Evolutionary conservation across 352 stramenopile species (phyloP), one percentile per base, ranked within the genome.

Genomic region (Phytophthora meadii): DNA sequence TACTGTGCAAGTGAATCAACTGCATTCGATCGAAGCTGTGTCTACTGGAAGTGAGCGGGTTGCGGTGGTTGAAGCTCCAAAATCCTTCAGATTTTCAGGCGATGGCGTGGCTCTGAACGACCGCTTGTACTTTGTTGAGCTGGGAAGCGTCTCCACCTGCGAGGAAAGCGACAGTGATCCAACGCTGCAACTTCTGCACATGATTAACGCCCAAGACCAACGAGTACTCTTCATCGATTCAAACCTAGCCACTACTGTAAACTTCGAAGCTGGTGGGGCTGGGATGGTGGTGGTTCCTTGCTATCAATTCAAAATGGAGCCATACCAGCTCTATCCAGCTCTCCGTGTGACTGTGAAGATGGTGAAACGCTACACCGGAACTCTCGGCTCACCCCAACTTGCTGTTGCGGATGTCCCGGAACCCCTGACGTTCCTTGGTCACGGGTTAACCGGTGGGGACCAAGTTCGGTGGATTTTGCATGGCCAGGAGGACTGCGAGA

Each of bases 271-370:
- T 8, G 34, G 41, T 0, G 65, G 58, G 22, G 83, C 83, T 11
- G 83, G 79, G 0, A 80, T 70, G 45, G 39, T 48, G 5, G 77
- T 77, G 2, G 54, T 81, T 19, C 72, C 70, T 3, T 92, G 83
- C 56, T 90, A 84, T 48, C 77, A 88, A 61, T 92, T 92, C 49
- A 72, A 57, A 7, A 76, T 59, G 11, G 83, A 92, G 55, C 79
- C 83, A 15, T 87, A 80, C 34, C 77, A 87, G 10, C 56, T 89
- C 14, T 92, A 92, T 52, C 40, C 58, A 4, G 48, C 56, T 7
- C 60, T 90, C 19, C 54, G 72, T 2, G 28, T 92, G 19, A 72
- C 79, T 1, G 53, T 92, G 12, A 86, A 90, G 24, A 90, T 87
- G 77, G 56, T 92, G 8, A 75, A 60, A 2, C 40, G 39, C 1